phyloP scores from a whole-genome alignment of 2,329 filamentous ascomycete genomes.

The Lecanicillium sp. region DNA sequence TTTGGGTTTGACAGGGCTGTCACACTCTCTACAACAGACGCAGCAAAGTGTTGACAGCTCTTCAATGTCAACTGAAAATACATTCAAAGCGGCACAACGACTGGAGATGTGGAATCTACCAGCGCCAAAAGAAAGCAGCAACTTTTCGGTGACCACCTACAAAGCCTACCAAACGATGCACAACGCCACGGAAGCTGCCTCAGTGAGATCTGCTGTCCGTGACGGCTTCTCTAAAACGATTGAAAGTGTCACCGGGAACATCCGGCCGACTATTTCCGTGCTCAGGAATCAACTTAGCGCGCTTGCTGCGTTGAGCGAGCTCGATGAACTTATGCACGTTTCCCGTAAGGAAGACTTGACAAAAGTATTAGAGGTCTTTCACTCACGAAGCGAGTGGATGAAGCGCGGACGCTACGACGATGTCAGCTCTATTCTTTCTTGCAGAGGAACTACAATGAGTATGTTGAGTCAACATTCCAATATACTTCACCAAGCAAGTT shows the following conservation, averaged over 20 bases:
- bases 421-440: conserved; percentile 73
- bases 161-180: conserved; percentile 75
- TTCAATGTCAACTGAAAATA: conserved; percentile 58
- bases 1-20: conserved; percentile 79
- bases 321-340: conserved; percentile 68
- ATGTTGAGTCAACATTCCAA: conserved; percentile 65
- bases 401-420: conserved; percentile 72
- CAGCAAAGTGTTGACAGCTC: conserved; percentile 56
- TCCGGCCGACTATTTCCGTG: conserved; percentile 40
- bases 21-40: conserved; percentile 68
- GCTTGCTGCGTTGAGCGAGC: conserved; percentile 70
- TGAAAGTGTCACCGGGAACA: conserved; percentile 44
- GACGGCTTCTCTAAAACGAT: conserved; percentile 57
- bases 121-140: conserved; percentile 56
- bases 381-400: conserved; percentile 69
- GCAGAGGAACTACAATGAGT: conserved; percentile 75
- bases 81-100: conserved; percentile 72
- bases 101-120: conserved; percentile 91
- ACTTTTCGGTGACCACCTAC: conserved; percentile 66
- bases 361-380: conserved; percentile 57
- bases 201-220: conserved; percentile 54
- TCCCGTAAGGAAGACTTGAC: conserved; percentile 54
- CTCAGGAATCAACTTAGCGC: conserved; percentile 53
- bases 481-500: conserved; percentile 53
- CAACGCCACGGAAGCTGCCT: conserved; percentile 50